Conservation (phyloP, 345 rosid genomes). For the Rubroshorea leprosula region DNA sequence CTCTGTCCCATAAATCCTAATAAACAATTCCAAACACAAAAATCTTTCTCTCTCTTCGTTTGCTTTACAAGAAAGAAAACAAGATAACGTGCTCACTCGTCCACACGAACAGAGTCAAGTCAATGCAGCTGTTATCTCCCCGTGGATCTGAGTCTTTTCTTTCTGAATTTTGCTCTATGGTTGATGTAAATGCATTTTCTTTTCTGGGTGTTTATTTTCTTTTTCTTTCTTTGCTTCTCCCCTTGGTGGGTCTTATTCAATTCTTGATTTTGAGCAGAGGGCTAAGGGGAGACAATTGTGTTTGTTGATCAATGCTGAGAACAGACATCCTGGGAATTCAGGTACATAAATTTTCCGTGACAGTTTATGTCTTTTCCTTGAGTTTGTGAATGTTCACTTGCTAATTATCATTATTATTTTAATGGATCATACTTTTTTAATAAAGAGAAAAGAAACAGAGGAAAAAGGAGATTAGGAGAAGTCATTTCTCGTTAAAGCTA, state of each 20-base stretch:
- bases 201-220: constrained; percentile 8
- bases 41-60: not conserved
- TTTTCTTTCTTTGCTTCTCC: not conserved
- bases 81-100: not conserved
- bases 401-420: too few relatives aligned
- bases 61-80: not conserved
- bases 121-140: constrained; percentile 34
- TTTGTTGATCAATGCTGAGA: constrained; percentile 14
- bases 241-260: not conserved
- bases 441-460: too few relatives aligned
- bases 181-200: constrained; percentile 1
- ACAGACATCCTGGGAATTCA: constrained; percentile 10
- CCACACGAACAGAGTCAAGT: constrained; percentile 17
- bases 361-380: not conserved
- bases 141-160: constrained; percentile 18
- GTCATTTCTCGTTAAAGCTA: too few relatives aligned
- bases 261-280: constrained; percentile 12
- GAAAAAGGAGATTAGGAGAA: too few relatives aligned
- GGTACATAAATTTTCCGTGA: constrained; percentile 12
- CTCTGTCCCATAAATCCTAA: not conserved
- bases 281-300: not conserved
- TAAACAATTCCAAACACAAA: not conserved
- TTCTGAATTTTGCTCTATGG: not conserved
- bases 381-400: too few relatives aligned
- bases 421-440: too few relatives aligned